These are phyloP conservation scores for Penicillium sp. DNA, from an alignment of 2,329 filamentous ascomycete genomes.

Conservation along the genomic window DNA sequence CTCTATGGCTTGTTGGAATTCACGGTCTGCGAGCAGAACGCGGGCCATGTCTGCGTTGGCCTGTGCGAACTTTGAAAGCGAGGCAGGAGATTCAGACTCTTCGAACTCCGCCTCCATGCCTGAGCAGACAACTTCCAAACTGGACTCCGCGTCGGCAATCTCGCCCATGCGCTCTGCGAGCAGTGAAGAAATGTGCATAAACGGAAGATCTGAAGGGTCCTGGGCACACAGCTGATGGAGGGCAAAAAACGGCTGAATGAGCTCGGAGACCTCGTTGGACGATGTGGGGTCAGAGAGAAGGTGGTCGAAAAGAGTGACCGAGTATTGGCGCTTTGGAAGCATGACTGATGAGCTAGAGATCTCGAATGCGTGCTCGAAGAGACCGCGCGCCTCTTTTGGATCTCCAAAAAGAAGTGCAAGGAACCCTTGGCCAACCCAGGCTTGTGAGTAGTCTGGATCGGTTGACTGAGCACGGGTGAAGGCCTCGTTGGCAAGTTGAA, in stretches of 20 bases:
- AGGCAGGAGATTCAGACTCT: constrained; percentile 67
- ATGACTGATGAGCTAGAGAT: constrained; percentile 74
- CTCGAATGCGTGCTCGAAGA: constrained; percentile 93
- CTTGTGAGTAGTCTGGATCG: constrained; percentile 87
- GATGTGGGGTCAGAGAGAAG: constrained; percentile 56
- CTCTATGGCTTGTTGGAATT: constrained; percentile 66
- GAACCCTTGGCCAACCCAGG: constrained; percentile 90
- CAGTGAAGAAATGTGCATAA: constrained; percentile 72
- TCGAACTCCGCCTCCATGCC: constrained; percentile 78
- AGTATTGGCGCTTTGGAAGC: constrained; percentile 72
- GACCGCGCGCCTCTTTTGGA: constrained; percentile 67
- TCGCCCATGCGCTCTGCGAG: constrained; percentile 78
- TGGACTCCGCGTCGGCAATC: constrained; percentile 57
- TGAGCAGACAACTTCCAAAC: constrained; percentile 63
- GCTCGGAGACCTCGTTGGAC: constrained; percentile 53
- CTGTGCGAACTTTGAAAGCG: constrained; percentile 72
- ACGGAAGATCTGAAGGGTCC: constrained; percentile 64
- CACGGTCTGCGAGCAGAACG: constrained; percentile 66
- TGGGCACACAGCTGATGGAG: constrained; percentile 75
- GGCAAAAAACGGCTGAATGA: constrained; percentile 85
- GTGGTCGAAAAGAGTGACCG: constrained; percentile 76
- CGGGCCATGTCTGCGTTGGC: constrained; percentile 83
- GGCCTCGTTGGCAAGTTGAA: constrained; percentile 79
- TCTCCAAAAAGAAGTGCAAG: constrained; percentile 75
- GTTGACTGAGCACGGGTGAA: constrained; percentile 89